Base-by-base conservation (phyloP, 331 rosid species). In the Rhamnella rubrinervis region DNA sequence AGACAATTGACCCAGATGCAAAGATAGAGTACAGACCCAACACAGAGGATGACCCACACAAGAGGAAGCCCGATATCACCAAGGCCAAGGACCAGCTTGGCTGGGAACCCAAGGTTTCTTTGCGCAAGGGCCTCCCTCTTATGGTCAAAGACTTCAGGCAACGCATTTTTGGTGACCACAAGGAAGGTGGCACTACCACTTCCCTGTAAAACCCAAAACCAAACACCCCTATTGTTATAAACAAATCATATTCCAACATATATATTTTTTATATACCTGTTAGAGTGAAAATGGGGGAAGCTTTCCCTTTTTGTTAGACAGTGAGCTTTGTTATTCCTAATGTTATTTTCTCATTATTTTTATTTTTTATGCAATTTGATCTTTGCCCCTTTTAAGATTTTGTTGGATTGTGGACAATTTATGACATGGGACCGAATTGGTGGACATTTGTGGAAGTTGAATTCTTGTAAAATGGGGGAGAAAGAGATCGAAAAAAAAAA, bases 31-130 rank as follows among this genome's bases (percentile, higher is more conserved):
- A 85, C 86, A 91, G 78, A 72, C 87, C 91, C 31, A 91, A 91
- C 85, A 91, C 96, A 70, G 93, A 88, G 75, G 97, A 91, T 71
- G 96, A 88, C 79, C 97, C 96, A 2, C 97, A 88, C 86, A 91
- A 86, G 83, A 88, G 96, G 81, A 91, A 91, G 82, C 97, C 97
- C 21, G 97, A 90, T 59, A 88, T 90, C 39, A 47, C 69, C 26
- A 88, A 67, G 78, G 97, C 97, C 1, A 86, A 91, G 78, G 96
- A 91, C 61, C 77, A 70, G 4, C 89, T 88, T 6, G 97, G 92
- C 17, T 91, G 97, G 97, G 76, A 91, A 75, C 97, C 97, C n/a
- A 84, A 85, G 85, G 96, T 88, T 10, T 83, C 85, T 65, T 87
- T 88, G 5, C 91, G 61, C 62, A 83, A 82, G 84, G 97, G 93